Conservation (phyloP, 1,284 basidiomycete species). For the Rhizoctonia solani region DNA sequence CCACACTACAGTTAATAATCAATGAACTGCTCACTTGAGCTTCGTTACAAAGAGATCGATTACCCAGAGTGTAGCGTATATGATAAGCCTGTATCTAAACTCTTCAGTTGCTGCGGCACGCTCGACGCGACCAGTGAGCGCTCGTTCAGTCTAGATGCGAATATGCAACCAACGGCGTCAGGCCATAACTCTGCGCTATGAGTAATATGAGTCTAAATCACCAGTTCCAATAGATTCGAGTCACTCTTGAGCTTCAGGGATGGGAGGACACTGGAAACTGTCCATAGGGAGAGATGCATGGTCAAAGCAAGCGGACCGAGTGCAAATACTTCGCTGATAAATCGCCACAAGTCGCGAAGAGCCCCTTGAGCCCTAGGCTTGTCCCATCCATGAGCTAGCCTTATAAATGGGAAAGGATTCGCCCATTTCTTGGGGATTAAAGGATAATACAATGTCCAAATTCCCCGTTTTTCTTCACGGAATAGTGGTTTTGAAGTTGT, state of each 20-base stretch:
- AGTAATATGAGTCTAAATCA: too few species aligned
- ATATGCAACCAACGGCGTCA: too few species aligned
- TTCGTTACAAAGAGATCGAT: too few species aligned
- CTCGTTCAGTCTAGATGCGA: too few species aligned
- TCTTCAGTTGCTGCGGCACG: too few species aligned
- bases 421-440: neutral
- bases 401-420: neutral
- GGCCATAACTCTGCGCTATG: too few species aligned
- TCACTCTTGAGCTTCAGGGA: constrained; percentile 1
- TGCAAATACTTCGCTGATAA: neutral
- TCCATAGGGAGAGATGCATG: neutral
- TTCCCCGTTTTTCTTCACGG: constrained; percentile 5
- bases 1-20: too few species aligned
- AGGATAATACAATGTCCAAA: constrained; percentile 21
- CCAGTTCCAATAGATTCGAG: constrained; percentile 1
- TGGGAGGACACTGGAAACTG: neutral
- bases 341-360: neutral
- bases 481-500: neutral
- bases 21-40: neutral
- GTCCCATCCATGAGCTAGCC: too few species aligned
- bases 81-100: too few species aligned
- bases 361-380: neutral
- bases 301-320: neutral
- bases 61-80: too few species aligned
- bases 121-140: too few species aligned